Percentiles rank a stretch among this genome's conserved stretches.
Conservation (phyloP, 1,284 basidiomycete genomes). For the Trichosporon sp. region DNA sequence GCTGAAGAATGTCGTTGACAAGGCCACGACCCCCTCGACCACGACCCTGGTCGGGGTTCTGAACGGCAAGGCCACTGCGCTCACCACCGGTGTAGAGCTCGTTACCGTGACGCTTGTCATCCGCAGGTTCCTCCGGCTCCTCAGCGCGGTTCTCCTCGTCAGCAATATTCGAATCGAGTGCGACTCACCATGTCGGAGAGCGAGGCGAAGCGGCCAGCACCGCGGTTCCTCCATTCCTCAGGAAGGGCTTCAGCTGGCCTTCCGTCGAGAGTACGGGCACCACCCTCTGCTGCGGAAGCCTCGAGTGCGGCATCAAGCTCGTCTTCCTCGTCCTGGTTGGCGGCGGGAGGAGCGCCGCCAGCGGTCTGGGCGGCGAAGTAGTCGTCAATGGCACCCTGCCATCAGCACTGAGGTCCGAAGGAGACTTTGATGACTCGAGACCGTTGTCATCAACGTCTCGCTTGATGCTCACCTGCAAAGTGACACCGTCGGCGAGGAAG, state of each 20-base stretch:
- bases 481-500: constrained; percentile 39
- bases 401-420: not conserved
- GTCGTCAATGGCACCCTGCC: constrained; percentile 42
- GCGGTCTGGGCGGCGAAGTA: constrained; percentile 41
- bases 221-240: constrained; percentile 36
- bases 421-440: too few relatives aligned
- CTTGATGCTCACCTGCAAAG: constrained; percentile 36
- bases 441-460: too few relatives aligned
- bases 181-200: constrained; percentile 21
- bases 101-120: constrained; percentile 41
- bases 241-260: constrained; percentile 31
- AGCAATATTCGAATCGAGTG: not conserved
- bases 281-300: constrained; percentile 11
- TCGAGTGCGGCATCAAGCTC: constrained; percentile 21
- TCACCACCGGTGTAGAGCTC: constrained; percentile 70
- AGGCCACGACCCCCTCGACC: constrained; percentile 47
- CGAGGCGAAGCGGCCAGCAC: constrained; percentile 24
- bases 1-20: constrained; percentile 72
- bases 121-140: constrained; percentile 28
- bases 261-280: constrained; percentile 32
- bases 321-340: constrained; percentile 25
- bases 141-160: constrained; percentile 11
- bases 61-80: constrained; percentile 80
- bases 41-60: constrained; percentile 64
- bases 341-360: constrained; percentile 15